phyloP scores from a whole-genome alignment of 306 rosid species.

The Vicia sativa region DNA sequence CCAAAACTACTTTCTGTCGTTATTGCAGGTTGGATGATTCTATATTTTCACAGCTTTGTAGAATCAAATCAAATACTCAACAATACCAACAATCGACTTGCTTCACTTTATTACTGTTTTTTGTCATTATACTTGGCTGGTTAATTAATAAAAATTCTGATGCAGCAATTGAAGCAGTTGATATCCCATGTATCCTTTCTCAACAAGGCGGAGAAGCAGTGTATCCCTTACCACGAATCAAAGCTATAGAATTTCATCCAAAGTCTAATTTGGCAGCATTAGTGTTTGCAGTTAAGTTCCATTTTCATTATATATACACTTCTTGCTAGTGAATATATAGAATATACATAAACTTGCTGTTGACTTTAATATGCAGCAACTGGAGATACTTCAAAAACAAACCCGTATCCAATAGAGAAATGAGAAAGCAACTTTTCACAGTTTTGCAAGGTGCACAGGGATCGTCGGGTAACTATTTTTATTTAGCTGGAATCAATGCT shows the following conservation, averaged over 20 bases:
- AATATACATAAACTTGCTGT: slow-evolving; percentile 39
- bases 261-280: slow-evolving; percentile 85
- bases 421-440: slow-evolving; percentile 92
- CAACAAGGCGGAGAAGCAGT: slow-evolving; percentile 98
- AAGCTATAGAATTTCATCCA: slow-evolving; percentile 85
- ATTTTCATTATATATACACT: slow-evolving; percentile 28
- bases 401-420: slow-evolving; percentile 72
- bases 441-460: slow-evolving; percentile 97
- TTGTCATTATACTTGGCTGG: slow-evolving; percentile 29
- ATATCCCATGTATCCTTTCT: slow-evolving; percentile 94
- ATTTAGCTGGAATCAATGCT: slow-evolving; percentile 6
- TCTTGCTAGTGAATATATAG: slow-evolving; percentile 9
- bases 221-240: slow-evolving; percentile 86
- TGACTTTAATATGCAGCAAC: slow-evolving; percentile 52
- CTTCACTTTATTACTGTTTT: slow-evolving; percentile 27
- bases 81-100: slow-evolving; percentile 24
- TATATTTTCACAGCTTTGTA: no score
- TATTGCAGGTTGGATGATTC: no score
- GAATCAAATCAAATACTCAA: slow-evolving; percentile 6
- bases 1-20: no score
- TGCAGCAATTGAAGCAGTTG: slow-evolving; percentile 93
- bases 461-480: slow-evolving; percentile 75
- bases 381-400: slow-evolving; percentile 76
- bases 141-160: slow-evolving; percentile 38
- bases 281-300: slow-evolving; percentile 79